Base-by-base conservation (phyloP, 148 eudicot species). In the Mesembryanthemum crystallinum region DNA sequence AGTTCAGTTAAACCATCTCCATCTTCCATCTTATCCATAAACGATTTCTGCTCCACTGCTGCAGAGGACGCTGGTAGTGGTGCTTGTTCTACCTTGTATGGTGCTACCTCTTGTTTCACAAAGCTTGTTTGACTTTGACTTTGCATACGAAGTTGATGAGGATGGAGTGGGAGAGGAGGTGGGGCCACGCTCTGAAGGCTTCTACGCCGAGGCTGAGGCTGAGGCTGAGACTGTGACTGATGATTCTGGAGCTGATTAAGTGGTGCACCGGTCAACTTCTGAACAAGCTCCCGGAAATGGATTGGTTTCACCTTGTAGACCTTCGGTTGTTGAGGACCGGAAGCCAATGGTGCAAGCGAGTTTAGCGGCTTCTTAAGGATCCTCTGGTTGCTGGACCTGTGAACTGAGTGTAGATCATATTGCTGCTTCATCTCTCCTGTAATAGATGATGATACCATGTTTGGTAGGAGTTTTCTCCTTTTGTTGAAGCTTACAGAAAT, bases 221-320 rank as follows among this genome's bases (percentile, higher is more conserved):
- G 52, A 51, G 45, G 3, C 23, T 51, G 77, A 45, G 39, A 13
- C 18, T 64, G 29, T n/a, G n/a, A n/a, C n/a, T n/a, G n/a, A n/a
- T n/a, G n/a, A n/a, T n/a, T n/a, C n/a, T n/a, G n/a, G n/a, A n/a
- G n/a, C n/a, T n/a, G n/a, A 30, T 43, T 25, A 5, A 76, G 83
- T 0, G 45, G 71, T 5, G 85, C 78, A 54, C 89, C 85, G 6
- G 97, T 92, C 24, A 92, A 91, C 82, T 67, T 66, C 64, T 88
- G 93, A 60, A 90, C 96, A 20, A 90, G 85, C 25, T 90, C 84
- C 24, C 86, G 84, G 82, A 92, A 92, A 66, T 92, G 82, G 9
- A 67, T 64, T 0, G 96, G 82, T 9, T 89, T 79, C 15, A 92
- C 97, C 72, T 85, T 83, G 79, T 92, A 90, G 30, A 90, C 81